These are phyloP conservation scores for Candida sphagnicola DNA, from an alignment of 805 yeast species.

Conservation along the genomic window DNA sequence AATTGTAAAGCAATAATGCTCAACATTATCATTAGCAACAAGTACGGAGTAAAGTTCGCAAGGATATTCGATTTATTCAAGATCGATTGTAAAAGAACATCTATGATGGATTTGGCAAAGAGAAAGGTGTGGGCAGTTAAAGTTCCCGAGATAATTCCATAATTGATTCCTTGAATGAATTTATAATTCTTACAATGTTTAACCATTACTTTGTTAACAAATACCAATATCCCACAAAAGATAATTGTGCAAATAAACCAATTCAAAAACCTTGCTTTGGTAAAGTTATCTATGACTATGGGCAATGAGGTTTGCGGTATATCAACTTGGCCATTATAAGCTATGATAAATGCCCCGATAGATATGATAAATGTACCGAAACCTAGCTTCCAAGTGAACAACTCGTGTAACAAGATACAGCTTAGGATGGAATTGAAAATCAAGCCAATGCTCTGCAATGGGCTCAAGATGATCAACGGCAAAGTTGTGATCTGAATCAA, in stretches of 20 bases:
- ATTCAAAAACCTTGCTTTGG: conserved; percentile 43
- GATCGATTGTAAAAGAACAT: conserved; percentile 51
- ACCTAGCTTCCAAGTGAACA: conserved; percentile 53
- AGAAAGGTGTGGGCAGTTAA: conserved; percentile 82
- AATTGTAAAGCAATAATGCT: conserved; percentile 68
- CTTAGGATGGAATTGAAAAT: conserved; percentile 75
- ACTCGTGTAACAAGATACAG: conserved; percentile 66
- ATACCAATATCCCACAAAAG: conserved; percentile 20
- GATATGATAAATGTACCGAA: conserved; percentile 67
- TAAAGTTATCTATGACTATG: conserved; percentile 29
- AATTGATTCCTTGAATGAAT: conserved; percentile 53
- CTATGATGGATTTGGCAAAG: conserved; percentile 81
- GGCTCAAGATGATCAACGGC: conserved; percentile 76
- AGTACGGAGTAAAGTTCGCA: conserved; percentile 27
- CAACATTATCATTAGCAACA: conserved; percentile 52
- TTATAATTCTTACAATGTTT: conserved; percentile 16
- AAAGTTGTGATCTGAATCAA: conserved; percentile 78
- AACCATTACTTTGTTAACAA: conserved; percentile 17
- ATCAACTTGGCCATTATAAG: conserved; percentile 58
- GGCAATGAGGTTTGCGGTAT: conserved; percentile 7
- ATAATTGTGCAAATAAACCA: conserved; percentile 50
- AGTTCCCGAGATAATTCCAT: conserved; percentile 69
- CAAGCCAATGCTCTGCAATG: conserved; percentile 83
- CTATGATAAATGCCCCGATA: conserved; percentile 73
- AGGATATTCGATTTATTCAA: conserved; percentile 15